A percentile compares a stretch with the other conserved stretches of the same genome.
These are phyloP conservation scores for Crucibulum laeve DNA, from an alignment of 768 basidiomycete genomes.

Conservation along the genomic window DNA sequence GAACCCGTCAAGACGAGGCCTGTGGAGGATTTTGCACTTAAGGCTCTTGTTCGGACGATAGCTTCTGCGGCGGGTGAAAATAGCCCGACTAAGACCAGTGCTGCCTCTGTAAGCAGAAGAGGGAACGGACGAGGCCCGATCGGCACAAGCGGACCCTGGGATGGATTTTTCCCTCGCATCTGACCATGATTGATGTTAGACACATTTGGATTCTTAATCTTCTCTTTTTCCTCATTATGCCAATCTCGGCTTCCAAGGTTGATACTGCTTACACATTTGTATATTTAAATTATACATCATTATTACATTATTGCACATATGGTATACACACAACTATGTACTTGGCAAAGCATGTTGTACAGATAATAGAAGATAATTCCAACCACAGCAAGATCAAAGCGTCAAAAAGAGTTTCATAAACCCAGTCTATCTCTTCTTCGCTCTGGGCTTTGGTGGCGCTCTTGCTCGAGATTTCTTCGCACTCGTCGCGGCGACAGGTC, in stretches of 20 bases:
- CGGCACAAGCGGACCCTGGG: conserved; percentile 31
- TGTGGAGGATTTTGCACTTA: conserved; percentile 57
- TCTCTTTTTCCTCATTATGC: too few species aligned
- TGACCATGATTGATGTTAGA: conserved; percentile 11
- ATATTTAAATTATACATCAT: too few species aligned
- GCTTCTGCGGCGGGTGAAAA: conserved; percentile 44
- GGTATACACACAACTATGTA: too few species aligned
- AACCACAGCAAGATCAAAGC: not conserved
- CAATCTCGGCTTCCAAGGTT: too few species aligned
- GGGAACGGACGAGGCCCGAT: conserved; percentile 15
- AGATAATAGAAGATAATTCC: not conserved
- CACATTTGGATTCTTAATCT: too few species aligned
- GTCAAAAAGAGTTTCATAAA: too few species aligned
- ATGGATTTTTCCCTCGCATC: conserved; percentile 37
- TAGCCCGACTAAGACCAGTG: conserved; percentile 30
- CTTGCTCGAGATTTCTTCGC: conserved; percentile 32
- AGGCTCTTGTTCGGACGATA: conserved; percentile 49
- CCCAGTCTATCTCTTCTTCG: conserved; percentile 42
- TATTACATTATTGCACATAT: too few species aligned
- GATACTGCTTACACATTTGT: too few species aligned
- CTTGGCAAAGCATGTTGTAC: not conserved
- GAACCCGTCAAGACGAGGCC: conserved; percentile 43
- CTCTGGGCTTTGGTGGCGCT: conserved; percentile 31
- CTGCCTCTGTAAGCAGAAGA: too few species aligned
- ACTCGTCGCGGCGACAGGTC: conserved; percentile 24